phyloP scores from a whole-genome alignment of 2,329 filamentous ascomycete species.

The Colletotrichum sp. region DNA sequence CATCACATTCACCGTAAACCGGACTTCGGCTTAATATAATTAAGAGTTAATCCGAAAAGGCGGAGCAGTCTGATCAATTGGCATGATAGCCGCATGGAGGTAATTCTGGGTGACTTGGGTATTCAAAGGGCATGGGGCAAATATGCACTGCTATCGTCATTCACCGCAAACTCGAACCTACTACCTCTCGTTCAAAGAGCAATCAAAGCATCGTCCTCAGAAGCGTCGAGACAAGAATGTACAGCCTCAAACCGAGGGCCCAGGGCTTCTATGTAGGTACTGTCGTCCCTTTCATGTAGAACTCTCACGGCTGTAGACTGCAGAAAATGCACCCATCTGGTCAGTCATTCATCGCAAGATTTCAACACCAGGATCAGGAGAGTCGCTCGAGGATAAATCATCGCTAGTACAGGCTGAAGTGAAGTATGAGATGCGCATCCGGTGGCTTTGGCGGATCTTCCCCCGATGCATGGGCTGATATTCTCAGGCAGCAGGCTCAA shows the following conservation, averaged over 20 bases:
- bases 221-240: neutral
- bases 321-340: neutral
- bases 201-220: neutral
- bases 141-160: neutral
- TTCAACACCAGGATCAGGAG: neutral
- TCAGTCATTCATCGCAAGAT: neutral
- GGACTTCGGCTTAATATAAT: neutral
- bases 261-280: neutral
- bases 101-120: neutral
- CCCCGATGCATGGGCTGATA: neutral
- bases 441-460: neutral
- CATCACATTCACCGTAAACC: neutral
- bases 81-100: neutral
- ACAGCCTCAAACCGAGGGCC: neutral
- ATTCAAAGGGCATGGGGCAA: neutral
- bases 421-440: neutral
- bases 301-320: neutral
- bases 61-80: neutral
- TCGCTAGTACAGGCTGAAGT: neutral
- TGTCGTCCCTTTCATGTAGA: neutral
- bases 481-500: neutral
- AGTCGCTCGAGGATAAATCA: neutral
- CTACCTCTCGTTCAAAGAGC: neutral
- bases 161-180: neutral
- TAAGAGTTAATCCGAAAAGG: neutral